These are phyloP conservation scores for Daldinia vernicosa DNA, from an alignment of 495 filamentous ascomycete genomes.

Conservation along the genomic window DNA sequence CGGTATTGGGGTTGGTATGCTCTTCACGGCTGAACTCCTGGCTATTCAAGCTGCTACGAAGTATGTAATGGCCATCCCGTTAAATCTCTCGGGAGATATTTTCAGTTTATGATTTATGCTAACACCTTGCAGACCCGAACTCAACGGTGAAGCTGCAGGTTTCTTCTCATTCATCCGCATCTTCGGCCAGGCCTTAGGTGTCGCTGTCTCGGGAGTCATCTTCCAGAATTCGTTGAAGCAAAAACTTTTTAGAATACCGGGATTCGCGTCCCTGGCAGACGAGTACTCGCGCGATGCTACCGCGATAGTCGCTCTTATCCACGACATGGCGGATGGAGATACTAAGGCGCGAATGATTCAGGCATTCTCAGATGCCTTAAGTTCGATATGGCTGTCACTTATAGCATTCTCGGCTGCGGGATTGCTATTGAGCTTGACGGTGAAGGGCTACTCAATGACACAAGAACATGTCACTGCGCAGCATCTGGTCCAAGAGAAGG, in stretches of 20 bases:
- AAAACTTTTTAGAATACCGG: neutral
- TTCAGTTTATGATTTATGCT: neutral
- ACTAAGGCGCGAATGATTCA: constrained; percentile 57
- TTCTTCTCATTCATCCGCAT: constrained; percentile 37
- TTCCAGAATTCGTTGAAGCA: constrained; percentile 4
- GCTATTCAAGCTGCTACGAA: constrained; percentile 54
- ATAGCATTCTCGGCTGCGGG: constrained; percentile 38
- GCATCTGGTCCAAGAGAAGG: constrained; percentile 20
- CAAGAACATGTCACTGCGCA: constrained; percentile 40
- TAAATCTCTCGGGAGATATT: neutral
- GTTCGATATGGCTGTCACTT: constrained; percentile 67
- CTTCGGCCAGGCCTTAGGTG: constrained; percentile 1
- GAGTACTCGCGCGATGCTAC: constrained; percentile 66
- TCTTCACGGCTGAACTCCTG: constrained; percentile 60
- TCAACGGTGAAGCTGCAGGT: neutral
- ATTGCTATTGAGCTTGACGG: constrained; percentile 29
- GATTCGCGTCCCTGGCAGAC: constrained; percentile 50
- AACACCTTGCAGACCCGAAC: constrained; percentile 20
- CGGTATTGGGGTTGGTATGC: constrained; percentile 62
- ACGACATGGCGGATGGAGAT: constrained; percentile 57
- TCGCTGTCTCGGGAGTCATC: neutral
- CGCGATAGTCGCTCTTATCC: constrained; percentile 66
- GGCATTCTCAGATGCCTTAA: constrained; percentile 65
- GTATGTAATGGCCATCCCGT: neutral
- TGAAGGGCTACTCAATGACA: constrained; percentile 31